Evolutionary conservation across 106 monocot genomes (phyloP).

Genomic region (Allium cepa): DNA sequence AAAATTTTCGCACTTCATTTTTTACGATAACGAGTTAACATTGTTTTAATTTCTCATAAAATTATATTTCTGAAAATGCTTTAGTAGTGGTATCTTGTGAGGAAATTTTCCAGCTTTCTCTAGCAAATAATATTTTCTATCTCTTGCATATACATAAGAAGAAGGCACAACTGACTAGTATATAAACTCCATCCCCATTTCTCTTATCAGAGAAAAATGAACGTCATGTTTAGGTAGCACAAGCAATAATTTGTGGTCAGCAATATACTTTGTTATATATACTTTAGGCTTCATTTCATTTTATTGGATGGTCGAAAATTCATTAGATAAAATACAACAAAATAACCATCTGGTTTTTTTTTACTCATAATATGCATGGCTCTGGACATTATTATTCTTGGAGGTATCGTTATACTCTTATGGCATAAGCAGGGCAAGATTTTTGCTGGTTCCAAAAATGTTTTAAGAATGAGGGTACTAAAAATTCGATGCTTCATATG

Average conservation of each 20-base stretch:
- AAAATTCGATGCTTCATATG: background rate
- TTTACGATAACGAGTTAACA: background rate
- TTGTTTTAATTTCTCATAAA: background rate
- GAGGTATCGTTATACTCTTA: conserved; percentile 47
- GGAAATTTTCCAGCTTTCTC: no score
- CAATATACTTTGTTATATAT: conserved; percentile 45
- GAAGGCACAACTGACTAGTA: conserved; percentile 38
- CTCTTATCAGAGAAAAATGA: conserved; percentile 15
- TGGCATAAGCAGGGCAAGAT: conserved; percentile 48
- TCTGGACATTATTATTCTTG: conserved; percentile 40
- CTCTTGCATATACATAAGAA: conserved; percentile 34
- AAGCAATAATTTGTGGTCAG: conserved; percentile 58
- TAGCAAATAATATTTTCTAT: background rate
- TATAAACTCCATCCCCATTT: conserved; percentile 10
- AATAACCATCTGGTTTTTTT: conserved; percentile 67
- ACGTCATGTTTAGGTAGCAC: conserved; percentile 90
- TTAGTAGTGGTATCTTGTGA: no score
- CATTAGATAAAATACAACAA: conserved; percentile 43
- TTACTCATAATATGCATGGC: conserved; percentile 62
- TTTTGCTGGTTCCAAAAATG: conserved; percentile 9
- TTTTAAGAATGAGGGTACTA: conserved; percentile 13
- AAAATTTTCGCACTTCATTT: no score
- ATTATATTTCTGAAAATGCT: background rate
- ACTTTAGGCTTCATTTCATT: conserved; percentile 47
- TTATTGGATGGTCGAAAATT: conserved; percentile 36